phyloP scores from a whole-genome alignment of 1,284 basidiomycete species.

The Naganishia sp. region DNA sequence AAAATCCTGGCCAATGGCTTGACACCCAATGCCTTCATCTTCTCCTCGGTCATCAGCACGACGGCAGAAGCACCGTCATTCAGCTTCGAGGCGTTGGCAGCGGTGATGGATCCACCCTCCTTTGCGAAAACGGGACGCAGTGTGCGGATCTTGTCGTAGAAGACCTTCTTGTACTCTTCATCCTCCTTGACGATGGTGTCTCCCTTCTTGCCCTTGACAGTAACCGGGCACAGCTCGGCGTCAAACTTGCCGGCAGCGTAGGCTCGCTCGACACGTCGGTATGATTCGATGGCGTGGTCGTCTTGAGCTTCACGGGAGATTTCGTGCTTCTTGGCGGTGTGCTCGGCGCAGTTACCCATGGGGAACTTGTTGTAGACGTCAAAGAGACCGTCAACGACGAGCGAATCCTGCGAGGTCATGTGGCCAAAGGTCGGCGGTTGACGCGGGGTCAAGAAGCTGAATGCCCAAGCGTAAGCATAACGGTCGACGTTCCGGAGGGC shows the following conservation, averaged over 20 bases:
- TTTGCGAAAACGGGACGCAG: constrained; percentile 85
- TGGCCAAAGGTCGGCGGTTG: constrained; percentile 86
- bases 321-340: constrained; percentile 76
- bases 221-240: constrained; percentile 88
- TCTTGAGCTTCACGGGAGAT: constrained; percentile 87
- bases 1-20: constrained; percentile 89
- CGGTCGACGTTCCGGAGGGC: not conserved
- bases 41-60: constrained; percentile 87
- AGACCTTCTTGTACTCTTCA: constrained; percentile 95
- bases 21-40: constrained; percentile 80
- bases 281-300: constrained; percentile 88
- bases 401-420: constrained; percentile 80
- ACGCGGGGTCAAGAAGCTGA: constrained; percentile 87
- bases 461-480: constrained; percentile 1
- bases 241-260: constrained; percentile 85
- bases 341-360: constrained; percentile 95
- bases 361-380: constrained; percentile 94
- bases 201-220: constrained; percentile 91
- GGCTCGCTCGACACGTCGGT: constrained; percentile 85
- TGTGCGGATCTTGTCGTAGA: constrained; percentile 86
- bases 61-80: constrained; percentile 98
- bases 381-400: constrained; percentile 91
- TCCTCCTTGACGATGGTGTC: constrained; percentile 88
- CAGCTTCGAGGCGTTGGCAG: constrained; percentile 92
- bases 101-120: constrained; percentile 84